These are phyloP conservation scores for Stipa capillata DNA, from an alignment of 176 grass and related monocot genomes.

Conservation along the genomic window DNA sequence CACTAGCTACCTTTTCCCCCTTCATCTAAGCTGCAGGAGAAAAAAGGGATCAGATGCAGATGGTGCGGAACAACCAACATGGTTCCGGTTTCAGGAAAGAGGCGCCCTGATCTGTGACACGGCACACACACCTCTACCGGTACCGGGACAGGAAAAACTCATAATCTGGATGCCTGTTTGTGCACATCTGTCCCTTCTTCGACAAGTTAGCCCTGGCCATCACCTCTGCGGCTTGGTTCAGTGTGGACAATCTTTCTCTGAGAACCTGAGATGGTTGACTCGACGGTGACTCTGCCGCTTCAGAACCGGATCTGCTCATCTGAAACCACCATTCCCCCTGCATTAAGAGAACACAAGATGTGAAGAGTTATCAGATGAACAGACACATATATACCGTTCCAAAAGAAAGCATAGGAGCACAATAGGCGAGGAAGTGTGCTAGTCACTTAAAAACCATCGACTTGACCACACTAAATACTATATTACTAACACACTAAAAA, in stretches of 20 bases:
- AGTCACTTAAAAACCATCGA: neutral
- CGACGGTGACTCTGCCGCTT: neutral
- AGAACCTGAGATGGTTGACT: constrained; percentile 6
- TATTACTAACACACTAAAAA: neutral
- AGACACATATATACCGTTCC: neutral
- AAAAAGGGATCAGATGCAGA: too few species aligned
- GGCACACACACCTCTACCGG: neutral
- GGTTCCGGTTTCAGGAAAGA: neutral
- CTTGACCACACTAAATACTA: neutral
- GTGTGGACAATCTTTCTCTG: constrained; percentile 41
- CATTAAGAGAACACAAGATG: neutral
- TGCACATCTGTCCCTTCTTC: constrained; percentile 4
- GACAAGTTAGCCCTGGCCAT: constrained; percentile 50
- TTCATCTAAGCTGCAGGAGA: too few species aligned
- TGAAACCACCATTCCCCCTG: constrained; percentile 83
- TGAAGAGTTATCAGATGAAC: neutral
- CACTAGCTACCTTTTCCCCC: too few species aligned
- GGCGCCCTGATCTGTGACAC: neutral
- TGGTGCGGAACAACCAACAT: too few species aligned
- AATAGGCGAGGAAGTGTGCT: neutral
- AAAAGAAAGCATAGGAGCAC: neutral
- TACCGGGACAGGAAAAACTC: constrained; percentile 67
- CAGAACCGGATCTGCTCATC: neutral
- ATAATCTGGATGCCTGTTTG: constrained; percentile 59
- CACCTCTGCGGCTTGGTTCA: constrained; percentile 33